phyloP scores from a whole-genome alignment of 441 rosid species.

The Brassica balearica region DNA sequence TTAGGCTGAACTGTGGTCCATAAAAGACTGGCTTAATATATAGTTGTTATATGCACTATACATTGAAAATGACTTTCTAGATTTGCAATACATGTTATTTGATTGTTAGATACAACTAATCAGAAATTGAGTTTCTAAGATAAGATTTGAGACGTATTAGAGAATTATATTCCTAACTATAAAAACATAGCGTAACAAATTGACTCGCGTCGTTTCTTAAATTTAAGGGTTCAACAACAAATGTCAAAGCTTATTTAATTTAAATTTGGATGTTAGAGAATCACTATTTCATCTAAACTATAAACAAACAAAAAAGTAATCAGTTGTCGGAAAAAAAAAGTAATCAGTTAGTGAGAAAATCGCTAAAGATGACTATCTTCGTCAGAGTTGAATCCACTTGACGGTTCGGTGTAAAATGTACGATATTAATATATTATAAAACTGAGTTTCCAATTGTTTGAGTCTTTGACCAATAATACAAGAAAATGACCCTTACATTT shows the following conservation, averaged over 20 bases:
- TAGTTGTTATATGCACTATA: conserved; percentile 3
- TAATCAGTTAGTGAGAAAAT: background rate
- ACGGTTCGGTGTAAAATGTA: background rate
- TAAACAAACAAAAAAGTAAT: background rate
- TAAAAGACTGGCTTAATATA: background rate
- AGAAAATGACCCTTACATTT: background rate
- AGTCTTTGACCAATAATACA: conserved; percentile 11
- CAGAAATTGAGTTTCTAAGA: conserved; percentile 7
- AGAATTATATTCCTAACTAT: background rate
- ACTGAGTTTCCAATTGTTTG: background rate
- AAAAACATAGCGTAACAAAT: conserved; percentile 16
- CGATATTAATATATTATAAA: background rate
- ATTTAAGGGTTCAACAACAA: background rate
- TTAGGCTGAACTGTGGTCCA: background rate
- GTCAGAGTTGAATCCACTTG: background rate
- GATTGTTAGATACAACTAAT: conserved; percentile 1
- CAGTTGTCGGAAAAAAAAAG: background rate
- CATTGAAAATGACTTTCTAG: conserved; percentile 1
- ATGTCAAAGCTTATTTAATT: background rate
- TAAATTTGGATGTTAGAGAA: background rate
- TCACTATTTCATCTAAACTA: background rate
- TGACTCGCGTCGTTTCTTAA: conserved; percentile 38
- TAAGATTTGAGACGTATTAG: conserved; percentile 19
- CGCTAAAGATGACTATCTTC: background rate
- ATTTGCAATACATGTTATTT: conserved; percentile 11